Evolutionary conservation across 2,329 filamentous ascomycete genomes (phyloP).

Genomic region (Bipolaris gigantea): DNA sequence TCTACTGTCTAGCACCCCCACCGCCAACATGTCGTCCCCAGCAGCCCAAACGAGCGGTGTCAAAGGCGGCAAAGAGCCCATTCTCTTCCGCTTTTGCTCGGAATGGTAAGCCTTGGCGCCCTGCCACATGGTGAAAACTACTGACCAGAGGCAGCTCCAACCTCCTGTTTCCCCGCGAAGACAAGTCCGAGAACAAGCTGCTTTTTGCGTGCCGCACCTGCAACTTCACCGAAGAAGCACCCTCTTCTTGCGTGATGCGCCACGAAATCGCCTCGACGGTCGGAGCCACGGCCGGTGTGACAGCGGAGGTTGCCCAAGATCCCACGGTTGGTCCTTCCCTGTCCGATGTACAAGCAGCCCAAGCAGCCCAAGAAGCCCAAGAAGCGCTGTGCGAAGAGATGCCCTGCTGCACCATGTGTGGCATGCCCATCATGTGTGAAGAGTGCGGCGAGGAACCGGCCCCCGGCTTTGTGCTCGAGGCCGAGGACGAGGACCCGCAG

Average conservation of each 20-base stretch:
- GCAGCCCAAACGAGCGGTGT: slow-evolving; percentile 40
- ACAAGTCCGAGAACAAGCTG: slow-evolving; percentile 77
- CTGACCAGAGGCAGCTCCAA: slow-evolving; percentile 67
- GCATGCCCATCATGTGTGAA: slow-evolving; percentile 58
- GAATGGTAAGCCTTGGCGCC: slow-evolving; percentile 68
- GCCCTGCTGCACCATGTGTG: slow-evolving; percentile 62
- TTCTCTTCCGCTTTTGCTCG: slow-evolving; percentile 96
- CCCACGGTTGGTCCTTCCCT: slow-evolving; percentile 82
- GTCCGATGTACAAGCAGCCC: slow-evolving; percentile 35
- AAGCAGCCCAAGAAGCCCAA: slow-evolving; percentile 30
- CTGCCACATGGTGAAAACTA: not conserved
- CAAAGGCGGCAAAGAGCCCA: slow-evolving; percentile 64
- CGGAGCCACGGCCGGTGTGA: slow-evolving; percentile 94
- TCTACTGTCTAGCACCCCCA: not conserved
- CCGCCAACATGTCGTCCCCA: slow-evolving; percentile 42
- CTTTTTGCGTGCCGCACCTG: slow-evolving; percentile 97
- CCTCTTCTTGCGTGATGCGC: slow-evolving; percentile 90
- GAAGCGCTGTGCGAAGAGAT: slow-evolving; percentile 31
- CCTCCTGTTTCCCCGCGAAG: slow-evolving; percentile 96
- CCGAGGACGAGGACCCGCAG: slow-evolving; percentile 42
- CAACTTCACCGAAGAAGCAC: slow-evolving; percentile 83
- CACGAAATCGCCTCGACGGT: slow-evolving; percentile 90
- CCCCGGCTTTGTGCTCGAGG: slow-evolving; percentile 50
- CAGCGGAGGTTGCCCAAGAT: slow-evolving; percentile 94
- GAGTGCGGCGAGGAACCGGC: slow-evolving; percentile 54